These are phyloP conservation scores for Colletotrichum incanum DNA, from an alignment of 2,329 filamentous ascomycete genomes.

Conservation along the genomic window DNA sequence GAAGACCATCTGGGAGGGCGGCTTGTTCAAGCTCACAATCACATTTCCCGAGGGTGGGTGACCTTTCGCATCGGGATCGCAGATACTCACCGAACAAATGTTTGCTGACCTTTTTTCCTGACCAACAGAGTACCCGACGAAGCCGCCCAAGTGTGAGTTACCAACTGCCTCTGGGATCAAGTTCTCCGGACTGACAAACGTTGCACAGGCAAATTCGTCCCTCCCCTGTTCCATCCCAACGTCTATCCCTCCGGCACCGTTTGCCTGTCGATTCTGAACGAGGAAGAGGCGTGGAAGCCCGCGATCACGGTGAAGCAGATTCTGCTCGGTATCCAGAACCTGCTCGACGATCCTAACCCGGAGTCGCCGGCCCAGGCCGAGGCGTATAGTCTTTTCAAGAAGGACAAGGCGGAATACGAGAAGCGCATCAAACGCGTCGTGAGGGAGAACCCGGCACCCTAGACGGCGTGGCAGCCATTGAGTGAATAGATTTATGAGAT, in stretches of 20 bases:
- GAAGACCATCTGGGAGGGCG: conserved; percentile 98
- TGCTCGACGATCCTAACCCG: conserved; percentile 96
- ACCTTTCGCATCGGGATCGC: background rate
- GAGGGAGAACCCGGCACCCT: conserved; percentile 88
- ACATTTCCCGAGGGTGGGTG: conserved; percentile 90
- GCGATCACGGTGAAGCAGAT: conserved; percentile 99
- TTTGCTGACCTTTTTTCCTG: conserved; percentile 45
- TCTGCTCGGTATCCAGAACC: conserved; percentile 93
- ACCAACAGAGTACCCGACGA: conserved; percentile 91
- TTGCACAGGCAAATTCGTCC: conserved; percentile 88
- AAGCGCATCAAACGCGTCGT: conserved; percentile 89
- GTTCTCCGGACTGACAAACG: conserved; percentile 22
- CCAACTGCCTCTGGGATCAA: background rate
- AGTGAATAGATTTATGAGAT: conserved; percentile 24
- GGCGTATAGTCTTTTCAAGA: conserved; percentile 97
- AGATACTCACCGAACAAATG: background rate
- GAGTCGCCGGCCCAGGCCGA: conserved; percentile 97
- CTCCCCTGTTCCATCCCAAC: conserved; percentile 97
- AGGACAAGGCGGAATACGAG: conserved; percentile 89
- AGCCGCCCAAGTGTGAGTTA: conserved; percentile 96
- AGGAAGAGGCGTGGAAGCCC: conserved; percentile 98
- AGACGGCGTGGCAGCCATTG: conserved; percentile 43
- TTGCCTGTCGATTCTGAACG: conserved; percentile 96
- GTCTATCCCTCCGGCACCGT: conserved; percentile 99
- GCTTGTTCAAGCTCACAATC: conserved; percentile 94